Evolutionary conservation across 352 stramenopile genomes (phyloP).

Genomic region (Phytophthora aleatoria): DNA sequence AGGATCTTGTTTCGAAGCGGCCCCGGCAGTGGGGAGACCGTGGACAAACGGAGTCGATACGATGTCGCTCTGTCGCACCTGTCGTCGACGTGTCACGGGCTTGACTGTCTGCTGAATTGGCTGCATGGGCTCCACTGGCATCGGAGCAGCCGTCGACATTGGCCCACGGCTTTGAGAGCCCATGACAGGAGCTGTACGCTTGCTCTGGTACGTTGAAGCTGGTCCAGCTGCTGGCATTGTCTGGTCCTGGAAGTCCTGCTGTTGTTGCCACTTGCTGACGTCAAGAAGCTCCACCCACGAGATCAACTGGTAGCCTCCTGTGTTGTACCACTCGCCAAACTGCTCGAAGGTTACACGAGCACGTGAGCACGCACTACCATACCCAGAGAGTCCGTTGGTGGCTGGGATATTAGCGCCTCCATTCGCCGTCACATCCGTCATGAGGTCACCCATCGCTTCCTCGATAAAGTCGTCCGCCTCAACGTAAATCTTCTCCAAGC

Average conservation of each 20-base stretch:
- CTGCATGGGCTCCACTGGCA: slow-evolving; percentile 58
- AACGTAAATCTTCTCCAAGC: slow-evolving; percentile 86
- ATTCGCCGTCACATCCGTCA: slow-evolving; percentile 74
- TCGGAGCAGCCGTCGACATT: slow-evolving; percentile 36
- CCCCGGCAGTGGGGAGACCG: slow-evolving; percentile 27
- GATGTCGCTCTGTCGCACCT: slow-evolving; percentile 86
- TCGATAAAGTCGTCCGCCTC: slow-evolving; percentile 89
- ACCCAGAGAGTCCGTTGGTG: slow-evolving; percentile 49
- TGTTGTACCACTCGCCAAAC: slow-evolving; percentile 92
- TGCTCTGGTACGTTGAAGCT: slow-evolving; percentile 37
- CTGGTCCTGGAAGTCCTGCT: slow-evolving; percentile 71
- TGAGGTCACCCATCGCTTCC: slow-evolving; percentile 85
- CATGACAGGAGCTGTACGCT: slow-evolving; percentile 37
- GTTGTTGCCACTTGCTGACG: slow-evolving; percentile 81
- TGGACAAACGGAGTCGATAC: slow-evolving; percentile 68
- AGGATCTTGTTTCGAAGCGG: slow-evolving; percentile 12
- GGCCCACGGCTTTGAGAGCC: slow-evolving; percentile 60
- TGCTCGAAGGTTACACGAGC: slow-evolving; percentile 89
- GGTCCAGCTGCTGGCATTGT: slow-evolving; percentile 35
- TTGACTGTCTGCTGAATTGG: slow-evolving; percentile 63
- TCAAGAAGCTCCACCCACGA: slow-evolving; percentile 89
- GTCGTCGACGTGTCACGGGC: slow-evolving; percentile 61
- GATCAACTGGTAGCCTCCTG: slow-evolving; percentile 76
- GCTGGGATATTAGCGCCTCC: slow-evolving; percentile 40
- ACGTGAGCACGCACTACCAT: slow-evolving; percentile 66